These are phyloP conservation scores for Fistulinella prunicolor DNA, from an alignment of 768 basidiomycete genomes.

Conservation along the genomic window DNA sequence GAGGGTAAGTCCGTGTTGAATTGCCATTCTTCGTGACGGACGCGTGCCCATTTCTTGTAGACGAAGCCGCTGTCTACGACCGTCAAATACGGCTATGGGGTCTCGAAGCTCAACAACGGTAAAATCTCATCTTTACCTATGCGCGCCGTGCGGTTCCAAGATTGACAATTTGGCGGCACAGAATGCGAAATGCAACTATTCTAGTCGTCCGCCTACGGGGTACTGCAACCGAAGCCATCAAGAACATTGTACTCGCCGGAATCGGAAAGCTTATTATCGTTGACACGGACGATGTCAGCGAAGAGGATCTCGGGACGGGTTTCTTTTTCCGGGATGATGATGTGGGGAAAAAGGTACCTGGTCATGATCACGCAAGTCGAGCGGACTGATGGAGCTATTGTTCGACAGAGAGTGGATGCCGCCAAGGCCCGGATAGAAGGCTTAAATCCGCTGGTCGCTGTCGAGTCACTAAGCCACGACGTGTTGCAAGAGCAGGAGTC, in stretches of 20 bases:
- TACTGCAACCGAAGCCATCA: slow-evolving; percentile 90
- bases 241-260: slow-evolving; percentile 96
- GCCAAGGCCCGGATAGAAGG: slow-evolving; percentile 83
- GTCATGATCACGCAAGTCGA: slow-evolving; percentile 28
- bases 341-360: slow-evolving; percentile 77
- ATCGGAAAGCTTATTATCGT: slow-evolving; percentile 87
- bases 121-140: slow-evolving; percentile 22
- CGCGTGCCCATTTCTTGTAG: slow-evolving; percentile 25
- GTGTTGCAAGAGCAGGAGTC: slow-evolving; percentile 47
- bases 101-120: slow-evolving; percentile 96
- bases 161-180: slow-evolving; percentile 31
- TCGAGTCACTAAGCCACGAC: slow-evolving; percentile 62
- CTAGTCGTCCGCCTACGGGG: slow-evolving; percentile 76
- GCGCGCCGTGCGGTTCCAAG: neutral
- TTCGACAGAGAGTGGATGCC: slow-evolving; percentile 72
- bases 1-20: slow-evolving; percentile 49
- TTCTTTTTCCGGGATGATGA: slow-evolving; percentile 95
- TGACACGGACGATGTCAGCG: slow-evolving; percentile 70
- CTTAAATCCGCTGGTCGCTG: slow-evolving; percentile 87
- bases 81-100: slow-evolving; percentile 98
- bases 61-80: slow-evolving; percentile 87
- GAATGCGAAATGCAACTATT: slow-evolving; percentile 93
- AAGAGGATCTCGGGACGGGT: slow-evolving; percentile 87
- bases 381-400: slow-evolving; percentile 25
- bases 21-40: neutral